Evolutionary conservation across 495 filamentous ascomycete genomes (phyloP).

Genomic region (Penicillium egyptiacum): DNA sequence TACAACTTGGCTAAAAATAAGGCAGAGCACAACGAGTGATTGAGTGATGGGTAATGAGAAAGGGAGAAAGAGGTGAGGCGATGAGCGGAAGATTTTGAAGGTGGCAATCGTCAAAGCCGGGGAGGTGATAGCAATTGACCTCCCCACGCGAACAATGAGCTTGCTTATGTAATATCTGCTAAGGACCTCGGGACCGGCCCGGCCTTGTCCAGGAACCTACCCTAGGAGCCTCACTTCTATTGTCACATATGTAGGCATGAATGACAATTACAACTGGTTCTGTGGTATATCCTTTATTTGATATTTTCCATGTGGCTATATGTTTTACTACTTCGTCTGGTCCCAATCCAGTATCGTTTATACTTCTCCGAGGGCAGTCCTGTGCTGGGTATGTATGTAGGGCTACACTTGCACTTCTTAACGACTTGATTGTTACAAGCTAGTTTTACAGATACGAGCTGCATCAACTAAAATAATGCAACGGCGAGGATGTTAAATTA

Average conservation of each 20-base stretch:
- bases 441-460: too few species aligned
- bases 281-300: not conserved
- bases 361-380: not conserved
- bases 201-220: not conserved
- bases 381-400: not conserved
- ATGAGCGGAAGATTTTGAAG: slow-evolving; percentile 8
- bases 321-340: not conserved
- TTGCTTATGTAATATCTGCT: slow-evolving; percentile 1
- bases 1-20: not conserved
- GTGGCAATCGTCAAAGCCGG: slow-evolving; percentile 11
- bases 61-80: not conserved
- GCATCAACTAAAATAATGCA: too few species aligned
- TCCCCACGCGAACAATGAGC: slow-evolving; percentile 1
- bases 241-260: not conserved
- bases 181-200: not conserved
- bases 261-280: not conserved
- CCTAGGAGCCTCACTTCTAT: slow-evolving; percentile 5
- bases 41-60: not conserved
- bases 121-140: slow-evolving; percentile 4
- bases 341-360: not conserved
- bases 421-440: too few species aligned
- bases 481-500: too few species aligned
- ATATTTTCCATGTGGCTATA: not conserved
- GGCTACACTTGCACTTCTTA: too few species aligned
- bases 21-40: not conserved